Conservation (phyloP, 257 asterid species). For the Solanum verrucosum region DNA sequence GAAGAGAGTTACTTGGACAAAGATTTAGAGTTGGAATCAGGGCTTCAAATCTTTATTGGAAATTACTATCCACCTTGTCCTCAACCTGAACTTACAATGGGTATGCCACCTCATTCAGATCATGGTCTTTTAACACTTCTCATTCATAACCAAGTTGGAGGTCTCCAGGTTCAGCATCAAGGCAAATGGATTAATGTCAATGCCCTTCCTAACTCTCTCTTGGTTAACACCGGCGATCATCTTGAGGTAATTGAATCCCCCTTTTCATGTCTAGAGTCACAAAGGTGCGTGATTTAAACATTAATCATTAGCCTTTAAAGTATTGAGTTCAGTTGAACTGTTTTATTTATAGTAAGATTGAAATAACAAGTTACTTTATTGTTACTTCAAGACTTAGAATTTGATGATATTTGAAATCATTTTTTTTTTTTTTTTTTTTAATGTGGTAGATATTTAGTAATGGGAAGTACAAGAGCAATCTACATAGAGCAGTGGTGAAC, state of each 20-base stretch:
- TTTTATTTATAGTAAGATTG: neutral
- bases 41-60: conserved; percentile 26
- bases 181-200: conserved; percentile 29
- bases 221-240: conserved; percentile 44
- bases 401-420: neutral
- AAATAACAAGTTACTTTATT: neutral
- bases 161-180: conserved; percentile 24
- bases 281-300: neutral
- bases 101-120: conserved; percentile 45
- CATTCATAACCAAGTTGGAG: conserved; percentile 28
- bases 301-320: neutral
- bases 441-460: conserved; percentile 56
- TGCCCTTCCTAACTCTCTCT: conserved; percentile 20
- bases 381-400: neutral
- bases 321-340: neutral
- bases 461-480: conserved; percentile 70
- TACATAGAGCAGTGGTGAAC: conserved; percentile 72
- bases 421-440: neutral
- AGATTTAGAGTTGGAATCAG: conserved; percentile 20
- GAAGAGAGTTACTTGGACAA: conserved; percentile 23
- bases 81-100: conserved; percentile 45
- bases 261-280: neutral
- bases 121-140: conserved; percentile 35
- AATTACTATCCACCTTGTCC: conserved; percentile 43
- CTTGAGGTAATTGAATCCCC: conserved; percentile 49